Percentiles rank a stretch among this genome's conserved stretches.
Evolutionary conservation across 2,329 filamentous ascomycete species (phyloP).

Genomic region (Diaporthe sp.): DNA sequence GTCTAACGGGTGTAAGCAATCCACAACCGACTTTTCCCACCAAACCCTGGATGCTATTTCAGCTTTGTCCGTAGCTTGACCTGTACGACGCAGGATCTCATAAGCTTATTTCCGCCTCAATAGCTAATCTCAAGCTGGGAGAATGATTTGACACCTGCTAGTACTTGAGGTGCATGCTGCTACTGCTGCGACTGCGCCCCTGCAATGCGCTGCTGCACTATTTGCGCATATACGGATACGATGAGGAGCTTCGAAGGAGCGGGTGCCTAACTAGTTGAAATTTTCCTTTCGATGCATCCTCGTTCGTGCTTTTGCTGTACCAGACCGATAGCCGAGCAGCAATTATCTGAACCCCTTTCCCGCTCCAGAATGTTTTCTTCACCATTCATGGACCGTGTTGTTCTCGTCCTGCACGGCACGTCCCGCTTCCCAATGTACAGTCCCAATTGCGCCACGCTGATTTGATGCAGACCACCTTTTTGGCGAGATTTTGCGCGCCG

Average conservation of each 20-base stretch:
- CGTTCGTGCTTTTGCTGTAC: neutral
- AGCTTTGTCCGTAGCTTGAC: neutral
- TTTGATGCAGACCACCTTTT: neutral
- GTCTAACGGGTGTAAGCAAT: constrained; percentile 5
- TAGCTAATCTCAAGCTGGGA: neutral
- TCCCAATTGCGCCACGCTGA: neutral
- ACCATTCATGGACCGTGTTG: neutral
- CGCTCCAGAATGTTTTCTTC: neutral
- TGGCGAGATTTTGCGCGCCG: neutral
- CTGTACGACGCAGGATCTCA: constrained; percentile 4
- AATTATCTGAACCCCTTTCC: too few species aligned
- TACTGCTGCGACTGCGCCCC: constrained; percentile 11
- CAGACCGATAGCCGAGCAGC: neutral
- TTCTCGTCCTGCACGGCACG: neutral
- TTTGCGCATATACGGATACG: constrained; percentile 29
- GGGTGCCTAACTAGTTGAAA: neutral
- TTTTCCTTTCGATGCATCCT: neutral
- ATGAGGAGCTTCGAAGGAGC: neutral
- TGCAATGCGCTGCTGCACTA: constrained; percentile 13
- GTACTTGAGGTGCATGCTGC: neutral
- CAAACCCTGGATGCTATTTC: neutral
- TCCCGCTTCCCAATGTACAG: neutral
- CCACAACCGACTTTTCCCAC: neutral
- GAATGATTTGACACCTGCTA: neutral
- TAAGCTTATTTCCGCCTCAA: constrained; percentile 24